Conservation (phyloP, 75 land plant species). For the Larix kaempferi region DNA sequence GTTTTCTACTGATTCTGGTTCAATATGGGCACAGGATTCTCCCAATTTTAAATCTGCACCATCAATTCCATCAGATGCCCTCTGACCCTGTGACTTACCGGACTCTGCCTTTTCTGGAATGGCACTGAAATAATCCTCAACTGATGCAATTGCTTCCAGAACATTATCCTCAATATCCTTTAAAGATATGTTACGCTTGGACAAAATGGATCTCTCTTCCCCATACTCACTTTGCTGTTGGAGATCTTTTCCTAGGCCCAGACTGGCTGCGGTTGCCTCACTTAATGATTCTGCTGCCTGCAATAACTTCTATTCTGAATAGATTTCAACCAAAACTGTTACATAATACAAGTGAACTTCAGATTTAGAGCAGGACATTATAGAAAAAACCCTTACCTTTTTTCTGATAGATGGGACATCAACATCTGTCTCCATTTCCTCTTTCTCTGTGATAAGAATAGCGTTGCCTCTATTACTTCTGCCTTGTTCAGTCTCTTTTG, state of each 20-base stretch:
- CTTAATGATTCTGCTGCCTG: neutral
- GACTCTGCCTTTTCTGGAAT: neutral
- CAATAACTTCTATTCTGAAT: neutral
- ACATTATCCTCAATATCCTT: neutral
- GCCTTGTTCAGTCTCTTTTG: neutral
- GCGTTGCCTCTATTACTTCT: neutral
- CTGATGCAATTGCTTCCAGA: neutral
- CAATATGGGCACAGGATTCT: neutral
- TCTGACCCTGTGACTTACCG: neutral
- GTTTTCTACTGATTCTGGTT: neutral
- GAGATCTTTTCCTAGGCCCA: neutral
- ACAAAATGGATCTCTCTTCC: neutral
- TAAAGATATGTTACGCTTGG: neutral
- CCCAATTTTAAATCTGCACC: neutral
- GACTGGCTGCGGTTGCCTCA: neutral
- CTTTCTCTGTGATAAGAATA: neutral
- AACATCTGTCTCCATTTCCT: neutral
- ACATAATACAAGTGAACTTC: neutral
- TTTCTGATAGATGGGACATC: neutral
- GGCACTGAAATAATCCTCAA: neutral
- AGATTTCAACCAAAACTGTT: neutral
- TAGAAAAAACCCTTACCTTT: neutral
- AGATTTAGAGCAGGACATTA: neutral
- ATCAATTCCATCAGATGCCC: neutral
- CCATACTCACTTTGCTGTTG: neutral